These are phyloP conservation scores for Penicillium angulare DNA, from an alignment of 495 filamentous ascomycete species.

Conservation along the genomic window DNA sequence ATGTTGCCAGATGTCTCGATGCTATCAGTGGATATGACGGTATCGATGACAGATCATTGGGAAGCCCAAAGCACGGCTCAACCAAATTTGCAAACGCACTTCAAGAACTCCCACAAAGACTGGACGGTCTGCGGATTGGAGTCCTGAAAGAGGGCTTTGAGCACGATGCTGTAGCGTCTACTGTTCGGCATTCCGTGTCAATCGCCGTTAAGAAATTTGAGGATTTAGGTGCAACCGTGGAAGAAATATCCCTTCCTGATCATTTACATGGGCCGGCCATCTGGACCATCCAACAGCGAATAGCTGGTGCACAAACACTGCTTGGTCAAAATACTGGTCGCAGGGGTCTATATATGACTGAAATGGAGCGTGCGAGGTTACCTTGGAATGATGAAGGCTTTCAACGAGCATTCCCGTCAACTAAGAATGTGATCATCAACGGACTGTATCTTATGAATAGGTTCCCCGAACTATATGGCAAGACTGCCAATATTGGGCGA, in stretches of 20 bases:
- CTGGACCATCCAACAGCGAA: conserved; percentile 49
- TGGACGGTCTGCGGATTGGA: conserved; percentile 53
- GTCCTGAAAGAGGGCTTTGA: conserved; percentile 51
- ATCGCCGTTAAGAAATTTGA: conserved; percentile 45
- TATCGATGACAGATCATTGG: conserved; percentile 53
- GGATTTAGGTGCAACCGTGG: conserved; percentile 50
- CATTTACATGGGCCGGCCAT: conserved; percentile 47
- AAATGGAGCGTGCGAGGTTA: conserved; percentile 31
- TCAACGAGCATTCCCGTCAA: conserved; percentile 35
- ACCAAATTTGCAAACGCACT: conserved; percentile 40
- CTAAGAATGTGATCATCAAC: conserved; percentile 44
- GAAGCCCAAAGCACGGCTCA: conserved; percentile 43
- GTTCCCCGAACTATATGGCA: conserved; percentile 41
- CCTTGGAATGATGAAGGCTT: conserved; percentile 34
- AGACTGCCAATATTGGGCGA: conserved; percentile 42
- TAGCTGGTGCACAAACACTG: conserved; percentile 41
- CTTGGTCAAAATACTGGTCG: conserved; percentile 39
- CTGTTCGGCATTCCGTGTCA: conserved; percentile 40
- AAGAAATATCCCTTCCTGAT: conserved; percentile 51
- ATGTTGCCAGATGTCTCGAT: conserved; percentile 51
- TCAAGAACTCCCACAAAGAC: conserved; percentile 17
- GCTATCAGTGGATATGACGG: conserved; percentile 55
- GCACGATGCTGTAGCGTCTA: conserved; percentile 38
- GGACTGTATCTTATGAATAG: conserved; percentile 37
- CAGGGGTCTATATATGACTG: conserved; percentile 38